Evolutionary conservation across 495 filamentous ascomycete genomes (phyloP).

Genomic region (Cenococcum geophilum): DNA sequence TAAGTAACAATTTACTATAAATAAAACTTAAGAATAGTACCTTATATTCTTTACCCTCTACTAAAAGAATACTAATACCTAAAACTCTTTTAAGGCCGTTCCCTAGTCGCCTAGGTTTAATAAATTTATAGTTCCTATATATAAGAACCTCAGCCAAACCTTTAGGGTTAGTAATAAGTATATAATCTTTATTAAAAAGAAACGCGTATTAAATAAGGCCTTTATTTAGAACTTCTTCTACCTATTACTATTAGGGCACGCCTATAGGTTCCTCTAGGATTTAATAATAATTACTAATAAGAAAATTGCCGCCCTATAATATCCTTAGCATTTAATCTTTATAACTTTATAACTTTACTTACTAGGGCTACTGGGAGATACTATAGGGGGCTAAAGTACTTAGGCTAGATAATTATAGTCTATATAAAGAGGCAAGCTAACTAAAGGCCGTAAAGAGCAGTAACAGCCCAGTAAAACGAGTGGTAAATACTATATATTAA

Average conservation of each 20-base stretch:
- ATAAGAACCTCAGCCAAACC: conserved; percentile 52
- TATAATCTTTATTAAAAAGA: conserved; percentile 62
- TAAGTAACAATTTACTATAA: background rate
- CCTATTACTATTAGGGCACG: conserved; percentile 58
- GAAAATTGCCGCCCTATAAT: conserved; percentile 39
- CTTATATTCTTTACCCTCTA: conserved; percentile 83
- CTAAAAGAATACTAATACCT: conserved; percentile 70
- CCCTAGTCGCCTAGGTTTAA: conserved; percentile 59
- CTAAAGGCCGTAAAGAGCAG: conserved; percentile 9
- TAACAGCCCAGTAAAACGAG: conserved; percentile 18
- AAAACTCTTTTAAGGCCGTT: conserved; percentile 56
- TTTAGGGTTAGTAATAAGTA: conserved; percentile 61
- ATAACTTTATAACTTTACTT: conserved; percentile 26
- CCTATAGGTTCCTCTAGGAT: conserved; percentile 58
- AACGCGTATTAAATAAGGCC: conserved; percentile 75
- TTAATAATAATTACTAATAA: conserved; percentile 51
- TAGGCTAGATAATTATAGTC: conserved; percentile 50
- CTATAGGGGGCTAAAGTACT: conserved; percentile 57
- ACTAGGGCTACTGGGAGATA: conserved; percentile 34
- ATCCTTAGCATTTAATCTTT: background rate
- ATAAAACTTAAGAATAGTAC: conserved; percentile 11
- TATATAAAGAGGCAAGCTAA: conserved; percentile 17
- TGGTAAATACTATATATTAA: background rate
- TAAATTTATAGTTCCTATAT: conserved; percentile 71
- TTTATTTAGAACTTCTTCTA: conserved; percentile 68